These are phyloP conservation scores for Gamsiella multidivaricata DNA, from an alignment of 192 early-diverging fungal species.

Conservation along the genomic window DNA sequence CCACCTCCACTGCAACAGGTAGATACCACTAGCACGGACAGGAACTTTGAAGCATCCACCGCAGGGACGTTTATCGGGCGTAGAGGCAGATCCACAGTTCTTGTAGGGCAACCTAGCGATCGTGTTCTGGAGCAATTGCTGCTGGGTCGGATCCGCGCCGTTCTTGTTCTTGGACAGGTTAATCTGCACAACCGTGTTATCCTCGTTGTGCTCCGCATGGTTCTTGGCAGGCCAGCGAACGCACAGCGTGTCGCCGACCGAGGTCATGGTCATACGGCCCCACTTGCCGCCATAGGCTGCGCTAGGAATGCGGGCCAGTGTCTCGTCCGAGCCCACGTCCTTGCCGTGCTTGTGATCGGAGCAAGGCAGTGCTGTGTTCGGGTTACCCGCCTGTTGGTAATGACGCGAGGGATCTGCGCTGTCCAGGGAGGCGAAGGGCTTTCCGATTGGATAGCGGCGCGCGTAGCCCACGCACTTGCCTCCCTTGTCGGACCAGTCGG, in stretches of 20 bases:
- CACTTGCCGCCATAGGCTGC: constrained; percentile 35
- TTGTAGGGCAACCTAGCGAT: constrained; percentile 39
- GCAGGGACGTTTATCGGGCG: constrained; percentile 18
- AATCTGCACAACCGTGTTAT: constrained; percentile 41
- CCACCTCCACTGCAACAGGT: constrained; percentile 52
- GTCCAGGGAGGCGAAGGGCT: constrained; percentile 25
- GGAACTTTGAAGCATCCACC: constrained; percentile 53
- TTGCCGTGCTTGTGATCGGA: constrained; percentile 28
- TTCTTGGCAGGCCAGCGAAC: constrained; percentile 54
- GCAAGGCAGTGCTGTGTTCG: constrained; percentile 37
- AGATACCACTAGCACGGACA: constrained; percentile 24
- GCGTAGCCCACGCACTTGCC: constrained; percentile 30
- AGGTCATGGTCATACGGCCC: constrained; percentile 23
- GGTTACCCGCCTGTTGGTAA: constrained; percentile 46
- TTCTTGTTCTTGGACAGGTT: constrained; percentile 35
- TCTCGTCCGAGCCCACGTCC: constrained; percentile 40
- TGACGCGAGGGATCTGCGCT: constrained; percentile 34
- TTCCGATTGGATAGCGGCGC: constrained; percentile 28
- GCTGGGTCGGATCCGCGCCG: constrained; percentile 10
- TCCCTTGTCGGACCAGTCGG: constrained; percentile 28
- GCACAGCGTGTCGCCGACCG: constrained; percentile 33
- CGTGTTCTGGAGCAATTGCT: constrained; percentile 27
- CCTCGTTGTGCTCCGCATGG: constrained; percentile 47
- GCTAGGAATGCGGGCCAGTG: constrained; percentile 1
- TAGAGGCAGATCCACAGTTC: constrained; percentile 14